Conservation (phyloP, 176 grass and related monocot species). For the Zea mays region Zm-B73-REFERENCE-NAM-5.0 NC_050104.1:141883001-141883500, state of each 20-base stretch:
- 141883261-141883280: background rate
- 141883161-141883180: conserved; percentile 11
- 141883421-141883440: conserved; percentile 20
- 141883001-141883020: background rate
- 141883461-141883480: conserved; percentile 19
- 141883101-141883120: background rate
- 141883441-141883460: conserved; percentile 27
- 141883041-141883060: conserved; percentile 16
- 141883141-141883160: conserved; percentile 45
- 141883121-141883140: conserved; percentile 13
- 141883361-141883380: conserved; percentile 34
- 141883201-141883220: background rate
- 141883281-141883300: no score
- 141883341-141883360: conserved; percentile 13
- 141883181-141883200: background rate
- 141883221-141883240: background rate
- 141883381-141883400: conserved; percentile 22
- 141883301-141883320: background rate
- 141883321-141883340: conserved; percentile 32
- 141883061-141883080: conserved; percentile 14
- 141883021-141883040: conserved; percentile 14
- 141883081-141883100: conserved; percentile 12
- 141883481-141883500: conserved; percentile 11
- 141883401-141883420: background rate
- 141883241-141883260: conserved; percentile 36